phyloP scores from a whole-genome alignment of 164 flowering plant species.

The Akebia trifoliata region DNA sequence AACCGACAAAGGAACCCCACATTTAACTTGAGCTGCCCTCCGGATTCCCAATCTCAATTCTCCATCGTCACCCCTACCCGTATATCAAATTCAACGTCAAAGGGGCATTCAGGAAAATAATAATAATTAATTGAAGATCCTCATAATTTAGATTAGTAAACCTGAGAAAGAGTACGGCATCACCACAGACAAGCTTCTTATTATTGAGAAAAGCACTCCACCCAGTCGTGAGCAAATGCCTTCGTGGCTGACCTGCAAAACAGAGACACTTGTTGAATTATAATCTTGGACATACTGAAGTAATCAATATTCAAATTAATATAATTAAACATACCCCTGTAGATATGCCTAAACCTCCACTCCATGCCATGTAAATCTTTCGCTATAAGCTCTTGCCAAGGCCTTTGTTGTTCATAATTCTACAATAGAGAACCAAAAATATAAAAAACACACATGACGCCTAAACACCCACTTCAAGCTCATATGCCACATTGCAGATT shows the following conservation, averaged over 20 bases:
- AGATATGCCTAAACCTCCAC: slow-evolving; percentile 94
- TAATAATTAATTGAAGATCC: too few species aligned
- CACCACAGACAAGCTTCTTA: slow-evolving; percentile 93
- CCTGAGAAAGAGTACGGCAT: slow-evolving; percentile 98
- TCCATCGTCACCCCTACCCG: slow-evolving; percentile 81
- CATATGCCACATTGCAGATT: too few species aligned
- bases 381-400: slow-evolving; percentile 96
- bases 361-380: slow-evolving; percentile 88
- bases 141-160: slow-evolving; percentile 15
- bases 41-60: slow-evolving; percentile 86
- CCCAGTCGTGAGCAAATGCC: slow-evolving; percentile 98
- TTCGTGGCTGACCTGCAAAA: slow-evolving; percentile 82
- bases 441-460: not conserved
- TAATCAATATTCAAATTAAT: too few species aligned
- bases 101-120: not conserved
- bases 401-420: slow-evolving; percentile 94
- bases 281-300: too few species aligned
- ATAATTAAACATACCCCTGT: slow-evolving; percentile 72
- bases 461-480: too few species aligned
- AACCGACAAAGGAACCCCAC: too few species aligned
- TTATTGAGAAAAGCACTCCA: slow-evolving; percentile 97
- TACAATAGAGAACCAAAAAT: slow-evolving; percentile 17
- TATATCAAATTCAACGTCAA: not conserved
- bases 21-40: slow-evolving; percentile 67
- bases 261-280: too few species aligned